A percentile compares a stretch with the other conserved stretches of the same genome.
Conservation (phyloP, 2,329 filamentous ascomycete species). For the Akanthomyces lecanii region DNA sequence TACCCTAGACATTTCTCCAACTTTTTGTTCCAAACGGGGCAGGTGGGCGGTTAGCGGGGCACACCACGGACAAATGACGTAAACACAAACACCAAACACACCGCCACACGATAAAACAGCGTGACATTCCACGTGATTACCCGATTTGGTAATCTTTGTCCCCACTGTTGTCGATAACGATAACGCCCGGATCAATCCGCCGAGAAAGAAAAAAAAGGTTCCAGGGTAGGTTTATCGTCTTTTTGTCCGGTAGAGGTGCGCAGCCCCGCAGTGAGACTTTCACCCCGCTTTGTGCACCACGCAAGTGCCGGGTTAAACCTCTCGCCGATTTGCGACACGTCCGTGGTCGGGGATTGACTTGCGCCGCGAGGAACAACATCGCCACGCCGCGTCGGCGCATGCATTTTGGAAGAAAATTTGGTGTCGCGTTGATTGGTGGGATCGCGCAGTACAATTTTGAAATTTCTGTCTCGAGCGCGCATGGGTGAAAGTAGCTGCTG, state of each 20-base stretch:
- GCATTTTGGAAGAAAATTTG: neutral
- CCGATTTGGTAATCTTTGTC: conserved; percentile 2
- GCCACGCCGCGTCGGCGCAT: conserved; percentile 10
- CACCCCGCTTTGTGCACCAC: neutral
- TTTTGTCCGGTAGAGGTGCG: neutral
- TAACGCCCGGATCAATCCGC: conserved; percentile 16
- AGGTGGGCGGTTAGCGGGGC: neutral
- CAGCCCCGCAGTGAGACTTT: neutral
- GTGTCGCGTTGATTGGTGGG: neutral
- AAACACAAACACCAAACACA: conserved; percentile 2
- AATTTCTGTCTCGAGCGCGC: neutral
- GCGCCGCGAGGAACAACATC: conserved; percentile 4
- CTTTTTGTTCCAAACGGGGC: neutral
- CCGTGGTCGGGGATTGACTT: neutral
- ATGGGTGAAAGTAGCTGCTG: neutral
- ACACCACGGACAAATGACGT: neutral
- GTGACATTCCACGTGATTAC: conserved; percentile 9
- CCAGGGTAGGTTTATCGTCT: neutral
- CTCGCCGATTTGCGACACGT: neutral
- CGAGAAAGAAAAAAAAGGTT: neutral
- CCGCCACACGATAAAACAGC: neutral
- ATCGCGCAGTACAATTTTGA: neutral
- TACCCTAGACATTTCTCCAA: too few relatives aligned
- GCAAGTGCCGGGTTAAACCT: conserved; percentile 6
- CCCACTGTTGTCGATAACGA: conserved; percentile 14